Base-by-base conservation (phyloP, 805 yeast genomes). In the Candida boleticola region DNA sequence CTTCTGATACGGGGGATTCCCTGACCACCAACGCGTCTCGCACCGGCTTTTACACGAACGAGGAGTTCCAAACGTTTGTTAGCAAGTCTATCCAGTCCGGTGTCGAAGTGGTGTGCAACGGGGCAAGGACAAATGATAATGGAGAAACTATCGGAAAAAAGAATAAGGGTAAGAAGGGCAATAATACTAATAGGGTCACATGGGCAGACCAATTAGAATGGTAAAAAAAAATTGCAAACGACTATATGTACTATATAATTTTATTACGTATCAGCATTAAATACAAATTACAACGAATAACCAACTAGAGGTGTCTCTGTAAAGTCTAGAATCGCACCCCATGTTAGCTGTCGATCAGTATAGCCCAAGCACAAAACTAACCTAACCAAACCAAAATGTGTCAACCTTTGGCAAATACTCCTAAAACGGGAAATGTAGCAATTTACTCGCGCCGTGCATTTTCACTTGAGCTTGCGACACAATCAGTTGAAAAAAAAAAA, bases 141-240 rank as follows among this genome's bases (percentile, higher is more conserved):
- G 39, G 31, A 37, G 25, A 36, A 44, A 33, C 34, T 27, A 46
- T 18, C 36, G 30, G n/a, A 53, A 51, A 16, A 16, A 31, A 31
- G 35, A 51, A 16, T 9, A 31, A 31, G 35, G 18, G 21, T 7
- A 31, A 13, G 18, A 31, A 31, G 22, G 21, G 19, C 20, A 31
- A 16, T n/a, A 7, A 13, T 39, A 31, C 16, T n/a, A 7, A 13
- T 39, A 50, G 45, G 25, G 69, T 66, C 29, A 48, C 56, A 40
- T 61, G 70, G 68, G 61, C 63, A 10, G 61, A 55, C 3, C 57
- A 58, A 21, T 57, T 67, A 36, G 71, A 65, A 47, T 66, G 72
- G 72, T 65, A 40, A 50, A 22, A 7, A 7, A 29, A 13, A 25
- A 25, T 7, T 29, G 6, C 13, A 13, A n/a, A 17, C 22, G 19